These are phyloP conservation scores for Fusarium concolor DNA, from an alignment of 2,329 filamentous ascomycete species.

Conservation along the genomic window DNA sequence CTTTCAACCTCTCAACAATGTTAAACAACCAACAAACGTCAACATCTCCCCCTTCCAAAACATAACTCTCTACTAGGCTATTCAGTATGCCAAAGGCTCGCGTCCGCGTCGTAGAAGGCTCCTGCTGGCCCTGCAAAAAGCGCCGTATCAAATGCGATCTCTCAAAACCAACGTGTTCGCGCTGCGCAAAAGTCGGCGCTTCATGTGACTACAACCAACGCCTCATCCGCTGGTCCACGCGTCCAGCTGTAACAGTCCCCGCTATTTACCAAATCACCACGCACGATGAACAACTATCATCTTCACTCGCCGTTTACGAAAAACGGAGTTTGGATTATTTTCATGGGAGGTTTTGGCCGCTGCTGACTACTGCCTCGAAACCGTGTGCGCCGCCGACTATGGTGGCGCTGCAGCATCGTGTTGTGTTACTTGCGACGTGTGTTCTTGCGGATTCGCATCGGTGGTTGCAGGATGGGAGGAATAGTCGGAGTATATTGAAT, in stretches of 20 bases:
- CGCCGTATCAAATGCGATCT: slow-evolving; percentile 58
- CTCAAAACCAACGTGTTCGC: slow-evolving; percentile 52
- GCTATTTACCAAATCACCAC: slow-evolving; percentile 46
- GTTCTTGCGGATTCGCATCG: slow-evolving; percentile 50
- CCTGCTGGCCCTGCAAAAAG: slow-evolving; percentile 59
- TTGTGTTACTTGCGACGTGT: slow-evolving; percentile 49
- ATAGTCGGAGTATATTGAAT: slow-evolving; percentile 43
- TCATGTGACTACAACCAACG: slow-evolving; percentile 50
- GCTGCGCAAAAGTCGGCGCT: slow-evolving; percentile 49
- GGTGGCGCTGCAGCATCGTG: slow-evolving; percentile 49
- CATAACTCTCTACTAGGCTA: not conserved
- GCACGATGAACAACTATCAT: slow-evolving; percentile 43
- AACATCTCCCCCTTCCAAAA: not conserved
- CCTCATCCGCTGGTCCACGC: slow-evolving; percentile 57
- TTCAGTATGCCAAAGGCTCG: slow-evolving; percentile 18
- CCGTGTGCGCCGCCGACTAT: slow-evolving; percentile 49
- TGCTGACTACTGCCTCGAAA: slow-evolving; percentile 46
- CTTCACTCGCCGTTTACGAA: slow-evolving; percentile 46
- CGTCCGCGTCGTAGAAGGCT: slow-evolving; percentile 50
- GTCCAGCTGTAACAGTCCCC: slow-evolving; percentile 48
- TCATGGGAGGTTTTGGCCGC: slow-evolving; percentile 50
- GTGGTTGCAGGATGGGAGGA: slow-evolving; percentile 48
- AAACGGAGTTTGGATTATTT: slow-evolving; percentile 51
- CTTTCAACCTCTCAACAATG: not conserved
- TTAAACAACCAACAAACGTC: not conserved